A percentile compares a stretch with the other conserved stretches of the same genome.
Conservation (phyloP, 1,284 basidiomycete species). For the Ustilago hordei region DNA sequence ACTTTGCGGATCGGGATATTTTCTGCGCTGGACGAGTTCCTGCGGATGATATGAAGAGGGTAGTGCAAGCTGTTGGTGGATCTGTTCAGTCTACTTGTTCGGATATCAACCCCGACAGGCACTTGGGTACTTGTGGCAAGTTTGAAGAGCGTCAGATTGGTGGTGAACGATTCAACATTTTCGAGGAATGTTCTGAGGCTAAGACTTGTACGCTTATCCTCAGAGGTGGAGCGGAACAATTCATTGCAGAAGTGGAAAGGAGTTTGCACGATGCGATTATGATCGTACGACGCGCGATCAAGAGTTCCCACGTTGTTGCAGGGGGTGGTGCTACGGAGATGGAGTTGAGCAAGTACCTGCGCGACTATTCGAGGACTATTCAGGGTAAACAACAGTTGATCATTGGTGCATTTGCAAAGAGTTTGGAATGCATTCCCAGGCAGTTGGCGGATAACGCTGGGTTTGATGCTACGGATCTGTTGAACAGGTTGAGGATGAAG, state of each 20-base stretch:
- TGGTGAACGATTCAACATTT: conserved; percentile 96
- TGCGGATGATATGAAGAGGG: conserved; percentile 89
- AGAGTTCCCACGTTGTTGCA: conserved; percentile 94
- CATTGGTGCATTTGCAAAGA: conserved; percentile 94
- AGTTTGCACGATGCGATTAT: conserved; percentile 99
- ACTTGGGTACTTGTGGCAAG: conserved; percentile 88
- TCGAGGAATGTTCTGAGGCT: conserved; percentile 92
- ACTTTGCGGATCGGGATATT: conserved; percentile 98
- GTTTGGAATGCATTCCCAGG: conserved; percentile 95
- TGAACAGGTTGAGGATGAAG: conserved; percentile 97
- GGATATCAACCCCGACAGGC: conserved; percentile 83
- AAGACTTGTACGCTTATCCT: conserved; percentile 97
- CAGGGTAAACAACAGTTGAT: conserved; percentile 96
- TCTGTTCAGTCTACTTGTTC: conserved; percentile 94
- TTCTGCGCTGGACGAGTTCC: conserved; percentile 98
- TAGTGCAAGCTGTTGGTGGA: conserved; percentile 95
- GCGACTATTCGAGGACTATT: conserved; percentile 89
- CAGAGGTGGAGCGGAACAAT: conserved; percentile 97
- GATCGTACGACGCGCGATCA: conserved; percentile 97
- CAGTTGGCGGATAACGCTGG: conserved; percentile 99
- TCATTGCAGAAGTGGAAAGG: conserved; percentile 97
- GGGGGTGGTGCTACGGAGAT: conserved; percentile 99
- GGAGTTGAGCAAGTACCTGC: conserved; percentile 93
- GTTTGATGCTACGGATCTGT: conserved; percentile 94
- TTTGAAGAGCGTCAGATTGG: conserved; percentile 98